These are phyloP conservation scores for Candida andamanensis DNA, from an alignment of 805 yeast genomes.

Conservation along the genomic window DNA sequence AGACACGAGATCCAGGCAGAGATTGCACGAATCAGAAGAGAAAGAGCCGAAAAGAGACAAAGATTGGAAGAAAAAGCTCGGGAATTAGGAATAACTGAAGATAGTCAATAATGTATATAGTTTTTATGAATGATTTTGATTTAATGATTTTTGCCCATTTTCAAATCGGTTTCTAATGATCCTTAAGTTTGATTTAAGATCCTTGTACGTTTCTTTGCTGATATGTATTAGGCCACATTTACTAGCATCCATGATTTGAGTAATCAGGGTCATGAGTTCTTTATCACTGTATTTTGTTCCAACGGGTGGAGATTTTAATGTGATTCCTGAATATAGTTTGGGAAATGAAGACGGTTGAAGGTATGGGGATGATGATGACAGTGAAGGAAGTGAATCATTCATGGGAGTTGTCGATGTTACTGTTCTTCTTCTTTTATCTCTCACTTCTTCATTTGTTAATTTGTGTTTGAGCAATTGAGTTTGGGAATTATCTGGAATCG, in stretches of 20 bases:
- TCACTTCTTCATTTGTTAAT: conserved; percentile 2
- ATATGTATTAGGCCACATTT: conserved; percentile 16
- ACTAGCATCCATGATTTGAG: conserved; percentile 17
- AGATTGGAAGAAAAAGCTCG: conserved; percentile 67
- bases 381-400: conserved; percentile 14
- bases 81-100: conserved; percentile 60
- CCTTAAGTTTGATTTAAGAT: conserved; percentile 20
- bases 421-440: conserved; percentile 1
- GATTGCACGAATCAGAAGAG: conserved; percentile 78
- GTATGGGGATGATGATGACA: conserved; percentile 11
- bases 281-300: conserved; percentile 6
- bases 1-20: conserved; percentile 90
- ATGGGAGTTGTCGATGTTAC: conserved; percentile 1
- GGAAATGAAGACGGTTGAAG: conserved; percentile 3
- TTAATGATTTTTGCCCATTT: conserved; percentile 8
- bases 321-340: conserved; percentile 8
- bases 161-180: not conserved
- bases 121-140: not conserved
- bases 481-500: conserved; percentile 1
- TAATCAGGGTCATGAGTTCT: conserved; percentile 10
- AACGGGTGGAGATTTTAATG: conserved; percentile 8
- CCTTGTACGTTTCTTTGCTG: conserved; percentile 18
- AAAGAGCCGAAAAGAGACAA: conserved; percentile 65
- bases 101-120: conserved; percentile 11
- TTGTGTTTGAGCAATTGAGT: conserved; percentile 2